Evolutionary conservation across 108 stramenopile species (phyloP).

Genomic region (Chaetoceros tenuissimus): DNA sequence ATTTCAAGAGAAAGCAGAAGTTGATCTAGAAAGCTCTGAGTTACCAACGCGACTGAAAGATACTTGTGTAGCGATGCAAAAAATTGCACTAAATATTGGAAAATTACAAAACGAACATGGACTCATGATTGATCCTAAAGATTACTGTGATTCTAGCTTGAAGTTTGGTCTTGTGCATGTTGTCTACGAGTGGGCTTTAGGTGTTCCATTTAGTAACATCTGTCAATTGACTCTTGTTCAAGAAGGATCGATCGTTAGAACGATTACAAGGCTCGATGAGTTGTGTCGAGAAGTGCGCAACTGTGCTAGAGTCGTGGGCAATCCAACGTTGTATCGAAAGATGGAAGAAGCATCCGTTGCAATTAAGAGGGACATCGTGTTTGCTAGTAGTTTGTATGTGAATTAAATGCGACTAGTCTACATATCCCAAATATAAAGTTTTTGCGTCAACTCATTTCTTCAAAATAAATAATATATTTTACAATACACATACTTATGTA

Average conservation of each 20-base stretch:
- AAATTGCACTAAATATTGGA: conserved; percentile 68
- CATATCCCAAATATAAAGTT: too few relatives aligned
- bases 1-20: conserved; percentile 86
- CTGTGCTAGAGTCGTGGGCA: conserved; percentile 92
- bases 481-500: too few relatives aligned
- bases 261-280: conserved; percentile 95
- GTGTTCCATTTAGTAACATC: conserved; percentile 88
- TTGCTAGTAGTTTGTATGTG: conserved; percentile 94
- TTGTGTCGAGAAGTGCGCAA: conserved; percentile 94
- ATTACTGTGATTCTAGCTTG: conserved; percentile 66
- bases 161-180: conserved; percentile 95
- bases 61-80: conserved; percentile 66
- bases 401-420: too few relatives aligned
- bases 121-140: conserved; percentile 69
- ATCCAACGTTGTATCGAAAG: conserved; percentile 90
- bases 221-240: conserved; percentile 86
- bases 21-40: conserved; percentile 51
- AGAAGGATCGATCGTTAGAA: conserved; percentile 94
- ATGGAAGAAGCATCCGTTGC: conserved; percentile 90
- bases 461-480: too few relatives aligned
- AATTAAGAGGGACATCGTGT: conserved; percentile 96
- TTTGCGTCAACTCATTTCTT: too few relatives aligned
- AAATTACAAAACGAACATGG: conserved; percentile 76
- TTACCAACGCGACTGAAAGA: conserved; percentile 58
- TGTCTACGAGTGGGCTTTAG: conserved; percentile 97